Conservation (phyloP, 345 rosid genomes). For the Brassica rapa region DNA sequence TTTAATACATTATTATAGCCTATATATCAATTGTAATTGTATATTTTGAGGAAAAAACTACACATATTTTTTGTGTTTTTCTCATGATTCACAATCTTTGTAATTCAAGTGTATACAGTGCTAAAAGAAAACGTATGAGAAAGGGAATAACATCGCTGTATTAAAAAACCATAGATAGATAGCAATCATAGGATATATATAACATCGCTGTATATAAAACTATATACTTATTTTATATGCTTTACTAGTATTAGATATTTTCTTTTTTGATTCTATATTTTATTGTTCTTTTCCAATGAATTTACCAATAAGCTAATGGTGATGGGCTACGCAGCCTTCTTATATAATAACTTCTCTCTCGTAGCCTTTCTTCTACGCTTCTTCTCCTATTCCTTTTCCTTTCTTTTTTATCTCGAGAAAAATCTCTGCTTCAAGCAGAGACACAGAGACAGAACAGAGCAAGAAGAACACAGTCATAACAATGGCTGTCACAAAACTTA, state of each 20-base stretch:
- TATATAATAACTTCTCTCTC: slow-evolving; percentile 35
- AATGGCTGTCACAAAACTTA: slow-evolving; percentile 56
- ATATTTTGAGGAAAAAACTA: not conserved
- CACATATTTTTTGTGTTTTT: not conserved
- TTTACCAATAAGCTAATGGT: slow-evolving; percentile 19
- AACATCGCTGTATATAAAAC: not conserved
- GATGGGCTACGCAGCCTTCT: slow-evolving; percentile 21
- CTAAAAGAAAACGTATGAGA: not conserved
- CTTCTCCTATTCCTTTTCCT: slow-evolving; percentile 7
- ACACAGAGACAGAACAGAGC: slow-evolving; percentile 27
- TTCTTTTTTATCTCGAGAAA: not conserved
- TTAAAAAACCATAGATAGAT: not conserved
- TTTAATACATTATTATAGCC: not conserved
- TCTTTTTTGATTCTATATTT: not conserved
- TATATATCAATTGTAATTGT: not conserved
- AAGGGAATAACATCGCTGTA: not conserved
- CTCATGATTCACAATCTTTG: not conserved
- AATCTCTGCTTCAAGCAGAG: slow-evolving; percentile 28
- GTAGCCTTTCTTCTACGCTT: slow-evolving; percentile 29
- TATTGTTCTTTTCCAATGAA: not conserved
- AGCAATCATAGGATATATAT: slow-evolving; percentile 8
- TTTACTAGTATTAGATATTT: not conserved
- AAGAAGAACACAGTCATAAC: slow-evolving; percentile 23
- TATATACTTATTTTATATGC: not conserved
- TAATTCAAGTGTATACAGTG: not conserved